Evolutionary conservation across 306 rosid species (phyloP).

Genomic region (Pueraria montana): DNA sequence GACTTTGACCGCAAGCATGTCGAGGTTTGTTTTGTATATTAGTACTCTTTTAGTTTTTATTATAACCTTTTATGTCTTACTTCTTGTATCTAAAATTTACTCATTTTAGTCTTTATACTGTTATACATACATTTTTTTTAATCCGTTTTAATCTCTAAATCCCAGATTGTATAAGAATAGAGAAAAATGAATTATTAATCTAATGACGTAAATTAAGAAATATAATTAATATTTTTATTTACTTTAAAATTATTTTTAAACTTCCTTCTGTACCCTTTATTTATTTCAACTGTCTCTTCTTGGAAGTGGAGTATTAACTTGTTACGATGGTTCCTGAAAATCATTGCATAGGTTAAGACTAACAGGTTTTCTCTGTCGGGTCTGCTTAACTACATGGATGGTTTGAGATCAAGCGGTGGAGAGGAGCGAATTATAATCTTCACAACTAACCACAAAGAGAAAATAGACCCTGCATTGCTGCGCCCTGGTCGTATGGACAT

Average conservation of each 20-base stretch:
- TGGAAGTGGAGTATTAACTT: too few species aligned
- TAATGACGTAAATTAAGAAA: too few species aligned
- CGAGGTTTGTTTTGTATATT: conserved; percentile 13
- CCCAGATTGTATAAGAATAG: too few species aligned
- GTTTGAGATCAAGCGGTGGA: conserved; percentile 71
- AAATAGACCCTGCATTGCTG: conserved; percentile 63
- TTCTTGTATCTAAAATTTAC: too few species aligned
- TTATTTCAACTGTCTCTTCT: background rate
- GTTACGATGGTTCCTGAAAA: background rate
- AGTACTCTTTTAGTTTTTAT: too few species aligned
- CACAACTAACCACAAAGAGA: conserved; percentile 69
- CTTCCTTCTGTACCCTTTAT: background rate
- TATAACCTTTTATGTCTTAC: too few species aligned
- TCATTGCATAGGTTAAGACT: background rate
- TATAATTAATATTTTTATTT: background rate
- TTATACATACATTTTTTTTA: too few species aligned
- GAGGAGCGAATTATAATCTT: conserved; percentile 72
- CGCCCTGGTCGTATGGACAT: conserved; percentile 74
- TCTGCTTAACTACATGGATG: conserved; percentile 66
- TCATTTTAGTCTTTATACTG: too few species aligned
- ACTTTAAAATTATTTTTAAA: background rate
- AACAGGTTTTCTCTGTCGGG: conserved; percentile 53
- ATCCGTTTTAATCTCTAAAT: too few species aligned
- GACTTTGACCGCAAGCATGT: background rate
- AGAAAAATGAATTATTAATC: too few species aligned